Conservation (phyloP, 768 basidiomycete genomes). For the Gloeostereum incarnatum region DNA sequence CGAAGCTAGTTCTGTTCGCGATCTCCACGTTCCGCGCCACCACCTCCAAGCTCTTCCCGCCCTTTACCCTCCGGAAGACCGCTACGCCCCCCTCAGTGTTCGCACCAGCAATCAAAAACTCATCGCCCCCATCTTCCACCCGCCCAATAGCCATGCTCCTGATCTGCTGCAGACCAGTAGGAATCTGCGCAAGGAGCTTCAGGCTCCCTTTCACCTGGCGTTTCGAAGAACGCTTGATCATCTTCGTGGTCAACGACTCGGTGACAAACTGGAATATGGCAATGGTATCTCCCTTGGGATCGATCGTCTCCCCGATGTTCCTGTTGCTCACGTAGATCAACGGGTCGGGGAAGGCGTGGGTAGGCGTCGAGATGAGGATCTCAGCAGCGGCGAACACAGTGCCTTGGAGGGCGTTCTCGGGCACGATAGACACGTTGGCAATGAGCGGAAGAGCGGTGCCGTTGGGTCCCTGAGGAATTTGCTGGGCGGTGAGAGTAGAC, state of each 20-base stretch:
- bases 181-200: conserved; percentile 37
- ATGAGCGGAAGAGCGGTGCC: conserved; percentile 34
- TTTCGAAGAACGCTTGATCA: conserved; percentile 7
- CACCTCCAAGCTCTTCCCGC: conserved; percentile 29
- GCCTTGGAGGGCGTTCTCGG: conserved; percentile 27
- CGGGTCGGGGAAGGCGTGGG: conserved; percentile 29
- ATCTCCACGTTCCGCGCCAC: conserved; percentile 27
- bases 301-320: conserved; percentile 34
- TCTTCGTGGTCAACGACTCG: conserved; percentile 8
- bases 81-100: conserved; percentile 27
- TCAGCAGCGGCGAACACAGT: conserved; percentile 41
- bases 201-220: conserved; percentile 12
- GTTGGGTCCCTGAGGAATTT: conserved; percentile 37
- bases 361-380: conserved; percentile 38
- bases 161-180: conserved; percentile 45
- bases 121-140: conserved; percentile 22
- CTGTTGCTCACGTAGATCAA: conserved; percentile 51
- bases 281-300: conserved; percentile 46
- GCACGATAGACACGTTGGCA: conserved; percentile 34
- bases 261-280: conserved; percentile 40
- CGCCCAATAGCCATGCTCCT: conserved; percentile 42
- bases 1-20: conserved; percentile 29
- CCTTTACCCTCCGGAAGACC: conserved; percentile 30
- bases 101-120: conserved; percentile 31
- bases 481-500: conserved; percentile 42